These are phyloP conservation scores for Pseudogymnoascus sp. DNA, from an alignment of 2,329 filamentous ascomycete species.

Conservation along the genomic window DNA sequence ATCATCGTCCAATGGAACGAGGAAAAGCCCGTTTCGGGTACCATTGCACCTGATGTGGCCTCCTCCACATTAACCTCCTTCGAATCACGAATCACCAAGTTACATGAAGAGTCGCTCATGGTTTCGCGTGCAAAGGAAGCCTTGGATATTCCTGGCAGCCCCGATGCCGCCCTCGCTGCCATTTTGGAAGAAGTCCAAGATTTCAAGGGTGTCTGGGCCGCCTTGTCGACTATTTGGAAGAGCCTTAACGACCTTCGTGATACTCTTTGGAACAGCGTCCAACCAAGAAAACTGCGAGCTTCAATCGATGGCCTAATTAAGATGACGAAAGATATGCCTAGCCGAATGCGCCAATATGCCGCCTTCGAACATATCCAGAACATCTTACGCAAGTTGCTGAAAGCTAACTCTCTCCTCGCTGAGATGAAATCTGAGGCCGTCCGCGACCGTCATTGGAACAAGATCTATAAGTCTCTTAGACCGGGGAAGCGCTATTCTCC, in stretches of 20 bases:
- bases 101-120: slow-evolving; percentile 86
- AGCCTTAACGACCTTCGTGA: slow-evolving; percentile 91
- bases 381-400: slow-evolving; percentile 78
- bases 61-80: slow-evolving; percentile 76
- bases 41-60: slow-evolving; percentile 82
- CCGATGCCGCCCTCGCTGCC: slow-evolving; percentile 73
- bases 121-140: slow-evolving; percentile 96
- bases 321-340: slow-evolving; percentile 99
- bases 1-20: slow-evolving; percentile 86
- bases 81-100: slow-evolving; percentile 73
- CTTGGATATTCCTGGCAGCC: slow-evolving; percentile 74
- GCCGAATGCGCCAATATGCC: slow-evolving; percentile 96
- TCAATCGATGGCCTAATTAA: slow-evolving; percentile 89
- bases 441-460: slow-evolving; percentile 91
- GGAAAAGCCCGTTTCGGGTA: slow-evolving; percentile 93
- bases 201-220: slow-evolving; percentile 98
- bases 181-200: slow-evolving; percentile 95
- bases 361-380: slow-evolving; percentile 99
- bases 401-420: slow-evolving; percentile 79
- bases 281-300: slow-evolving; percentile 84
- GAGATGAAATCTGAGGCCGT: slow-evolving; percentile 97
- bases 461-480: slow-evolving; percentile 93
- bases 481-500: slow-evolving; percentile 91
- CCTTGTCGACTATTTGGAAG: slow-evolving; percentile 91
- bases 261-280: slow-evolving; percentile 87